Evolutionary conservation across 352 stramenopile genomes (phyloP).

Genomic region (Phytophthora parvispora): DNA sequence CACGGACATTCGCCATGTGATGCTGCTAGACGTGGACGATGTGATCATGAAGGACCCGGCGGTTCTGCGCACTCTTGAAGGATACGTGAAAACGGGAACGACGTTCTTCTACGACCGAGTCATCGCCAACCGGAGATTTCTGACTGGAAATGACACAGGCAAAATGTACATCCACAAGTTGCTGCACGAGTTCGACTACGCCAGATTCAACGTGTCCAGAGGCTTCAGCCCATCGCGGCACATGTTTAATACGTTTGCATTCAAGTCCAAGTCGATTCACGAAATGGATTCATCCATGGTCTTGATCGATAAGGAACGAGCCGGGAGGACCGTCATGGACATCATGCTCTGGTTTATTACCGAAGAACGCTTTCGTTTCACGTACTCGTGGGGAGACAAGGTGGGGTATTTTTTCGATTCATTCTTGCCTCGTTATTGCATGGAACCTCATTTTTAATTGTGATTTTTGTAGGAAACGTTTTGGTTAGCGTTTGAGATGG

Average conservation of each 20-base stretch:
- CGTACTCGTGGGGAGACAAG: constrained; percentile 53
- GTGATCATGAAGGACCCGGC: constrained; percentile 58
- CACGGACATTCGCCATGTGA: constrained; percentile 43
- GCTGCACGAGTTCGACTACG: constrained; percentile 60
- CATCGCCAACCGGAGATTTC: constrained; percentile 45
- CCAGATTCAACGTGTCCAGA: constrained; percentile 37
- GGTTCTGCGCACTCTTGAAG: constrained; percentile 37
- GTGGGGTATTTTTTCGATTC: neutral
- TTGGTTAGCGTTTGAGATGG: constrained; percentile 54
- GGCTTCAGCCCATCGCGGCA: constrained; percentile 40
- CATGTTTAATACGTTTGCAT: constrained; percentile 48
- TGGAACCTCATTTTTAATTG: neutral
- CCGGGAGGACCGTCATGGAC: constrained; percentile 37
- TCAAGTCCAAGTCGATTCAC: constrained; percentile 49
- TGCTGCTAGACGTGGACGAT: constrained; percentile 64
- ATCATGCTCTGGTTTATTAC: constrained; percentile 48
- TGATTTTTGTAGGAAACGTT: constrained; percentile 38
- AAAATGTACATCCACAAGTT: constrained; percentile 49
- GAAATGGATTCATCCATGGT: constrained; percentile 79
- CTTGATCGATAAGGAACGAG: constrained; percentile 49
- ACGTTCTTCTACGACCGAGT: constrained; percentile 81
- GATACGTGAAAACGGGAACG: constrained; percentile 56
- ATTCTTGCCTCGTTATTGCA: neutral
- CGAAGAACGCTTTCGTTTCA: constrained; percentile 38
- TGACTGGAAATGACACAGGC: constrained; percentile 40